Evolutionary conservation across 495 filamentous ascomycete species (phyloP).

Genomic region (Daldinia decipiens): DNA sequence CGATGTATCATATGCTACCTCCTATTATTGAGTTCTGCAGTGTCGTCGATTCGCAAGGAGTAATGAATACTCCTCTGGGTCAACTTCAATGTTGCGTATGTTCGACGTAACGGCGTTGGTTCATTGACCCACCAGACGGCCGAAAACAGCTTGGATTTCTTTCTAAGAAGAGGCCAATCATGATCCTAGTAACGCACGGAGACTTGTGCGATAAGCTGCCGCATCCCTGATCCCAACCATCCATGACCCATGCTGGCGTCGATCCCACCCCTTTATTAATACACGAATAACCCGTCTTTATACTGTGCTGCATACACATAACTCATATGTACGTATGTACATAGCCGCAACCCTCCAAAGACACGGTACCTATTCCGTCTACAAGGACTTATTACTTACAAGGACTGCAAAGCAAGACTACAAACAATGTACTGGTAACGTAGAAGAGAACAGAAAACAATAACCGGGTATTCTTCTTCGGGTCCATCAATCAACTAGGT

Average conservation of each 20-base stretch:
- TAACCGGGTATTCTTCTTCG: background rate
- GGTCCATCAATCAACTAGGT: background rate
- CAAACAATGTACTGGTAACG: background rate
- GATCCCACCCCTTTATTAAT: constrained; percentile 41
- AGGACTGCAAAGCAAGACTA: background rate
- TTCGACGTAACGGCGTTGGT: constrained; percentile 36
- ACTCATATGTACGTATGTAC: background rate
- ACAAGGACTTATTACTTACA: background rate
- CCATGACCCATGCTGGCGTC: constrained; percentile 32
- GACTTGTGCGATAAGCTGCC: constrained; percentile 42
- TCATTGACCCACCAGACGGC: constrained; percentile 24
- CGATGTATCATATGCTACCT: constrained; percentile 11
- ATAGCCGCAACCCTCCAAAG: constrained; percentile 39
- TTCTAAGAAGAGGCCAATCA: constrained; percentile 32
- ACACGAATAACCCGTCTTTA: constrained; percentile 10
- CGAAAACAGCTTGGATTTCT: constrained; percentile 33
- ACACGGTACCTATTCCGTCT: constrained; percentile 23
- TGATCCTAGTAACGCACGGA: constrained; percentile 32
- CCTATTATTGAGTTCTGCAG: constrained; percentile 8
- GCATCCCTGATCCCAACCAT: constrained; percentile 33
- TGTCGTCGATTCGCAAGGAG: constrained; percentile 16
- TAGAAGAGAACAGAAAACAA: background rate
- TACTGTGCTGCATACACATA: constrained; percentile 26
- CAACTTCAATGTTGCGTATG: constrained; percentile 36
- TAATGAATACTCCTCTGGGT: constrained; percentile 33